A percentile compares a stretch with the other conserved stretches of the same genome.
Conservation (phyloP, 1,284 basidiomycete genomes). For the Rhizoctonia solani region DNA sequence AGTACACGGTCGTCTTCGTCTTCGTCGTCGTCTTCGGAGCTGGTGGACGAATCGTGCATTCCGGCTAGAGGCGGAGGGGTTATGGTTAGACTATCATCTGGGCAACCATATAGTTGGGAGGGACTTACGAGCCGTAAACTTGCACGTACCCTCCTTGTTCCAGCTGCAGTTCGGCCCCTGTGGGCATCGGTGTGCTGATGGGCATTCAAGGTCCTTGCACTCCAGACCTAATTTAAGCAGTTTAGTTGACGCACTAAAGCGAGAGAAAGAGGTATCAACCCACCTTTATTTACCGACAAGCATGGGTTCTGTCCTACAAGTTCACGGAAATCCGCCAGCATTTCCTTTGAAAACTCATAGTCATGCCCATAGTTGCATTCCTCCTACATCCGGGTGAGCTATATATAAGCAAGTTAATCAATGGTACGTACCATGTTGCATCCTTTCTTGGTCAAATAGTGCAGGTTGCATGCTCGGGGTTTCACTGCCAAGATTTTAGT, state of each 20-base stretch:
- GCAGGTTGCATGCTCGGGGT: conserved; percentile 52
- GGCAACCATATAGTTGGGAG: not conserved
- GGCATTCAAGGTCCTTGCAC: conserved; percentile 45
- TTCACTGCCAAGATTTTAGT: conserved; percentile 43
- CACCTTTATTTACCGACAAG: conserved; percentile 46
- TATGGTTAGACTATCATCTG: too few species aligned
- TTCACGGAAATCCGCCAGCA: conserved; percentile 46
- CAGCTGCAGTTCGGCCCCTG: conserved; percentile 45
- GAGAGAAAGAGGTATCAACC: not conserved
- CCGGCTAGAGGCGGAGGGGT: conserved; percentile 7
- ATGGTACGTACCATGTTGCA: conserved; percentile 41
- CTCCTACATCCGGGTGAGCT: conserved; percentile 40
- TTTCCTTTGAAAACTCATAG: conserved; percentile 47
- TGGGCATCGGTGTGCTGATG: conserved; percentile 40
- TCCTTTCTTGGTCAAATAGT: conserved; percentile 46
- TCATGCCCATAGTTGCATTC: conserved; percentile 51
- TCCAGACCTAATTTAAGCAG: conserved; percentile 41
- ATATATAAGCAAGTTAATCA: not conserved
- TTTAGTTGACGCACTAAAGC: not conserved
- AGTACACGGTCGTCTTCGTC: conserved; percentile 9
- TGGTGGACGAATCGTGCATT: conserved; percentile 10
- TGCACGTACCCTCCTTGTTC: conserved; percentile 47
- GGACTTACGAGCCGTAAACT: conserved; percentile 47
- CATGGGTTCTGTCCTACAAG: conserved; percentile 53
- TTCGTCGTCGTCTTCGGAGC: conserved; percentile 12